Base-by-base conservation (phyloP, 2,329 filamentous ascomycete genomes). In the Neonectria magnoliae region DNA sequence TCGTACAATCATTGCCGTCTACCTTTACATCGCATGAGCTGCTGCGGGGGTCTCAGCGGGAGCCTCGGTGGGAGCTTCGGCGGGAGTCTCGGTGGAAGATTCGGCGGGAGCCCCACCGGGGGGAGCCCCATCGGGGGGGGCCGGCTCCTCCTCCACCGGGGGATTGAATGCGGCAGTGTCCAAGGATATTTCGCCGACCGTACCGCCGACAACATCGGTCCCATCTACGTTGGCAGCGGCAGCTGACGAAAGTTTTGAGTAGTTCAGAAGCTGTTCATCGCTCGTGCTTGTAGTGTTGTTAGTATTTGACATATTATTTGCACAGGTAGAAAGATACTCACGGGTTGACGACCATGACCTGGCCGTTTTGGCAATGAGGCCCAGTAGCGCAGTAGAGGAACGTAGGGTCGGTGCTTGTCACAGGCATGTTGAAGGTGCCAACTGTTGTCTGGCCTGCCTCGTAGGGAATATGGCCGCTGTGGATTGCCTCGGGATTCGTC, bases 291-390 rank as follows among this genome's bases (percentile, higher is more conserved):
- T 18, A 33, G 1, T 11, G 1, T 0, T 11, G 51, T 67, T 13
- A 63, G 56, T 2, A 42, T 16, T 6, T n/a, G 6, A 2, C 7
- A 11, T 5, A 13, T 13, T 4, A 5, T 11, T 18, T 31, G 16
- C 2, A 18, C 3, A 2, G 16, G 27, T 13, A 18, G 16, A 2
- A 9, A 18, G 5, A 27, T 9, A 69, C 78, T 64, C 60, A 81
- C 79, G 81, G 81, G 62, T 87, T 87, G 42, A 87, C 80, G 6
- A 84, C 79, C 76, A 84, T 81, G 29, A 83, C 80, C 78, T 86
- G 85, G 8, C 84, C 84, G 9, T 71, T 72, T 69, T 85, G 81
- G 50, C 85, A 87, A 62, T 87, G 84, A 3, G 80, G 80, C 0
- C 76, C 80, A 2, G 81, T 81, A 0, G 83, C 82, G 61, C 84